Conservation (phyloP, 768 basidiomycete genomes). For the Suillus fuscotomentosus region DNA sequence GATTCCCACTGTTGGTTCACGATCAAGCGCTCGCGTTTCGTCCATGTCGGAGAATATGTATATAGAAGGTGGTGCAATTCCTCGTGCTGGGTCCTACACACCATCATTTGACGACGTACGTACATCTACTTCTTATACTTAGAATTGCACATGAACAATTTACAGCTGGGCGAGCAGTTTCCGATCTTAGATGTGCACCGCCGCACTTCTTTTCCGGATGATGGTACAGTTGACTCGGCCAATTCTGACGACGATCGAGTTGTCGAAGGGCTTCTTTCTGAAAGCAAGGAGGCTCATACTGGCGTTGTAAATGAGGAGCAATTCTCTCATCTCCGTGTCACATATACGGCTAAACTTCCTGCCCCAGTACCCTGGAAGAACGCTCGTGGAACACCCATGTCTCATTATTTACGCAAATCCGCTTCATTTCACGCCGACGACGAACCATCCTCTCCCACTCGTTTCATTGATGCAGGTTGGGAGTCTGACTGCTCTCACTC, state of each 20-base stretch:
- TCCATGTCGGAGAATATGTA: constrained; percentile 33
- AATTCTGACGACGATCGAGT: constrained; percentile 37
- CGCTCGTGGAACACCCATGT: constrained; percentile 32
- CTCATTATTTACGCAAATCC: constrained; percentile 38
- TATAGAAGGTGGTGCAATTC: constrained; percentile 17
- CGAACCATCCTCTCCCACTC: constrained; percentile 43
- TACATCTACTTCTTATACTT: constrained; percentile 30
- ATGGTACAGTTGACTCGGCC: constrained; percentile 32
- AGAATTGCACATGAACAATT: constrained; percentile 20
- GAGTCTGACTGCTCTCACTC: constrained; percentile 48
- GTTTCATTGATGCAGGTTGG: constrained; percentile 57
- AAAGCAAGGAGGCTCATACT: constrained; percentile 30
- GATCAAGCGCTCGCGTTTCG: constrained; percentile 30
- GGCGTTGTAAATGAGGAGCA: constrained; percentile 29
- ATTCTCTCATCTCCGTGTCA: constrained; percentile 36
- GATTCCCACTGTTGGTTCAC: constrained; percentile 26
- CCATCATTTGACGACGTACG: constrained; percentile 29
- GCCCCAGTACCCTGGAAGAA: constrained; percentile 34
- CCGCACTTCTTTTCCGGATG: constrained; percentile 25
- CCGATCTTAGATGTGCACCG: constrained; percentile 23
- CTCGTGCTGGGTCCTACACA: constrained; percentile 25
- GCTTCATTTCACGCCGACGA: constrained; percentile 38
- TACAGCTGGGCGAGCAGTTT: constrained; percentile 29
- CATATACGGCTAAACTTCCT: constrained; percentile 33
- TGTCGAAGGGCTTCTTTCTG: constrained; percentile 32